These are phyloP conservation scores for Tylopilus sp. DNA, from an alignment of 1,284 basidiomycete species.

Conservation along the genomic window DNA sequence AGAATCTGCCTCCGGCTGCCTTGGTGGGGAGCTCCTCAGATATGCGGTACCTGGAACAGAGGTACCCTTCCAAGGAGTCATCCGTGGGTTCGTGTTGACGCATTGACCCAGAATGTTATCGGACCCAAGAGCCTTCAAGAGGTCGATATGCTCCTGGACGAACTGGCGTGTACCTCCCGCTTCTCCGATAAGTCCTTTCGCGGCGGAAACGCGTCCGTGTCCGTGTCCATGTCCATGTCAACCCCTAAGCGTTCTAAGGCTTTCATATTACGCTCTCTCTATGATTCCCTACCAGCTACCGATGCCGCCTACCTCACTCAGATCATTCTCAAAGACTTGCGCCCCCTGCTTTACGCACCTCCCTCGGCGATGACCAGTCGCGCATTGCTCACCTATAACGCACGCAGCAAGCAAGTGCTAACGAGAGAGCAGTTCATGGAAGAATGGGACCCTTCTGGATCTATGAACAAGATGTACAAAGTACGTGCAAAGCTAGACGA, in stretches of 20 bases:
- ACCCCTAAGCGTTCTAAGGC: conserved; percentile 34
- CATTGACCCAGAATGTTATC: conserved; percentile 20
- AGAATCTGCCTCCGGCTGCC: conserved; percentile 53
- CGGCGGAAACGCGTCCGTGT: conserved; percentile 21
- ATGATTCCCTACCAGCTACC: conserved; percentile 49
- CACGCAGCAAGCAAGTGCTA: conserved; percentile 52
- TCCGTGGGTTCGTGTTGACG: conserved; percentile 9
- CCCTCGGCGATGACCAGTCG: conserved; percentile 40
- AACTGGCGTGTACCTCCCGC: conserved; percentile 63
- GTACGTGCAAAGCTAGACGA: conserved; percentile 56
- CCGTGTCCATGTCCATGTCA: conserved; percentile 4
- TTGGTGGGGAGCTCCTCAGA: conserved; percentile 61
- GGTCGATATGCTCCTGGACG: conserved; percentile 64
- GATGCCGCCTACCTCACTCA: conserved; percentile 71
- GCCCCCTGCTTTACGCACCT: conserved; percentile 70
- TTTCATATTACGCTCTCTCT: conserved; percentile 51
- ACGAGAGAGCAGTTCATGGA: conserved; percentile 63
- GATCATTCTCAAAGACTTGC: conserved; percentile 80
- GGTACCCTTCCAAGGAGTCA: conserved; percentile 8
- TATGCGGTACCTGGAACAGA: conserved; percentile 28
- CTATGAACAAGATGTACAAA: conserved; percentile 54
- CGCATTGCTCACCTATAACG: conserved; percentile 53
- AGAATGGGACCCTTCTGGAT: conserved; percentile 61
- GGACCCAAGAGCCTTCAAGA: conserved; percentile 43
- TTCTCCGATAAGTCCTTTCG: conserved; percentile 48